Evolutionary conservation across 805 yeast genomes (phyloP), one percentile per base, ranked within the genome.

Genomic region (Myxozyma geophila): DNA sequence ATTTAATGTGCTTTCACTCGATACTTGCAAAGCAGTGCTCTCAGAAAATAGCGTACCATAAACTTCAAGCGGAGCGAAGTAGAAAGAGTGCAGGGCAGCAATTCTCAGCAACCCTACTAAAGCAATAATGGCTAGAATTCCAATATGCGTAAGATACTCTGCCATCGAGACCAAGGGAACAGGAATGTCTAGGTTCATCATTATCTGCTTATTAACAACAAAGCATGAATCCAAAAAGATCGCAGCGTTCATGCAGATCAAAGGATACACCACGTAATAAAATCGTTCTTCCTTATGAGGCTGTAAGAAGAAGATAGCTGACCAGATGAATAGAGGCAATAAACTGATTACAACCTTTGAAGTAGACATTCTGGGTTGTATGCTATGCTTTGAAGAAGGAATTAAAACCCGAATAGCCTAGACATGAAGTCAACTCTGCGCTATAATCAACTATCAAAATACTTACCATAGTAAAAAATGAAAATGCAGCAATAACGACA

Each of bases 241-340:
- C 0, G 93, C 83, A 2, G 90, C 92, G 51, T 85, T 80, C 21
- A 89, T 68, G 2, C 84, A 76, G 23, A 93, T 79, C 57, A 88
- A 78, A 12, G 92, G 88, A 73, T 92, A 93, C 0, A 90, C 81
- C 15, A 96, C 96, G 71, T 91, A 93, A 68, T 93, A 74, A 73
- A 93, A 93, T 65, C 98, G 80, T 74, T 93, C 98, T 73, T 92
- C 98, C 74, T 92, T 92, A 74, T 92, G 98, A 3, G 97, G 95
- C 71, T 92, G 97, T 5, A 77, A 64, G 64, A 81, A 79, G 72
- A 93, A 90, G 2, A 91, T 81, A 0, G 74, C 76, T 15, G 81
- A 71, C 98, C 98, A 93, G 0, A 89, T 44, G 1, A 82, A 55
- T 0, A 95, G 92, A 0, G 78, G 61, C 17, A 48, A 17, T 15